Evolutionary conservation across 1,139 yeast genomes (phyloP), one percentile per base, ranked within the genome.

Genomic region (Pneumocystis sp.): DNA sequence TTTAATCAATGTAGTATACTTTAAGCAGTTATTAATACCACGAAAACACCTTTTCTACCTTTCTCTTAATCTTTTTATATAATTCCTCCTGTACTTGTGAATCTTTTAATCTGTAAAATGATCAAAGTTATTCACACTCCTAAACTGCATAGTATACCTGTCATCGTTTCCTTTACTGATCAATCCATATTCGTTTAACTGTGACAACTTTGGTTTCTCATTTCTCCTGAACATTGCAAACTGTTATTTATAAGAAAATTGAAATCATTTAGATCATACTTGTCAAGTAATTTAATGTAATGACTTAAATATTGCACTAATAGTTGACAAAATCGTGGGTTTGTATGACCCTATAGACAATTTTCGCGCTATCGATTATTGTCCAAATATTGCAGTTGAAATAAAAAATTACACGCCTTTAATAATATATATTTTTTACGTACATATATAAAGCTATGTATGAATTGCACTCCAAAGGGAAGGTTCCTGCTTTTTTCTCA

Each of bases 401-500:
- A 50, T 15, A 25, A 50, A 19, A 44, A 44, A 44, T 21, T 12
- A 25, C 3, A 17, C 4, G 4, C 1, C 21, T 25, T 29, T 50
- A 25, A 25, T 8, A 4, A 29, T 50, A 50, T 29, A 50, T 17
- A 29, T 50, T 8, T 25, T 50, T 19, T 25, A 21, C n/a, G 21
- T 50, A 50, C 7, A 25, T 25, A 17, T 17, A 40, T 17, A 40
- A 40, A 40, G 17, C 21, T 50, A 50, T 50, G 34, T 50, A 25
- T 50, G 57, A 31, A 59, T 42, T 31, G 19, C 61, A 39, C 7
- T 25, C 61, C 61, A 59, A 21, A 39, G 44, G 21, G 44, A 39
- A 2, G 61, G 61, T 21, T 86, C 91, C 63, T 80, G 81, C 63
- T 79, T 83, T 71, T 85, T 83, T 73, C 89, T 95, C 39, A 81